These are phyloP conservation scores for Penicillium atrosanguineum DNA, from an alignment of 495 filamentous ascomycete genomes.

Conservation along the genomic window DNA sequence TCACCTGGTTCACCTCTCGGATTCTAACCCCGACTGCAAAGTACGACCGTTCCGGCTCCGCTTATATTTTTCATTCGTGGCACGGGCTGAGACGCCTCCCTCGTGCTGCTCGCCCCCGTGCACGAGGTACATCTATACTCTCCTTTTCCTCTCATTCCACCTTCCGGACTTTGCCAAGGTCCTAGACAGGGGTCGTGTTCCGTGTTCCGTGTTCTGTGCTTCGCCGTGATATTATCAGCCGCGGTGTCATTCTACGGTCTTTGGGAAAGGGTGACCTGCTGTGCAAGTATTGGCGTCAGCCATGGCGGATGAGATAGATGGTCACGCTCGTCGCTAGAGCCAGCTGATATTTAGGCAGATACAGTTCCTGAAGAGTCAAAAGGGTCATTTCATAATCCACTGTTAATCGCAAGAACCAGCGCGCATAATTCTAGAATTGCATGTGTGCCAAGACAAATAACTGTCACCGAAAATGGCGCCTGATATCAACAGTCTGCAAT, in stretches of 20 bases:
- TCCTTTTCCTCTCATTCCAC: not conserved
- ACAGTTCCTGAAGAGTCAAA: not conserved
- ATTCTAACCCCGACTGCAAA: slow-evolving; percentile 16
- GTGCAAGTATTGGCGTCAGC: slow-evolving; percentile 12
- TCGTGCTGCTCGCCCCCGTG: not conserved
- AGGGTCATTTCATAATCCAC: slow-evolving; percentile 4
- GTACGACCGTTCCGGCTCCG: slow-evolving; percentile 8
- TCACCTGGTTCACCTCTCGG: slow-evolving; percentile 2
- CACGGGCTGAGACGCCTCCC: slow-evolving; percentile 8
- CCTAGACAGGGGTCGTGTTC: not conserved
- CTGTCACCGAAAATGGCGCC: not conserved
- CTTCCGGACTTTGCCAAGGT: not conserved
- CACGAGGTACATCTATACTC: not conserved
- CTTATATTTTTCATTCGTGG: slow-evolving; percentile 3
- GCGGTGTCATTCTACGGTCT: slow-evolving; percentile 16
- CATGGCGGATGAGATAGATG: not conserved
- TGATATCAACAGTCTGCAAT: slow-evolving; percentile 1
- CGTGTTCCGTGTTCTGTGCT: not conserved
- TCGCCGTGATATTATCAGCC: not conserved
- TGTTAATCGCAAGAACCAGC: not conserved
- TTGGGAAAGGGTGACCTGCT: not conserved
- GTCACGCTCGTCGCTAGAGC: not conserved
- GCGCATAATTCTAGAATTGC: not conserved
- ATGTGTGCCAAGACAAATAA: not conserved
- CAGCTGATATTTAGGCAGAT: not conserved